Percentiles rank a stretch among this genome's conserved stretches.
Conservation (phyloP, 2,329 filamentous ascomycete genomes). For the Fusarium buharicum region DNA sequence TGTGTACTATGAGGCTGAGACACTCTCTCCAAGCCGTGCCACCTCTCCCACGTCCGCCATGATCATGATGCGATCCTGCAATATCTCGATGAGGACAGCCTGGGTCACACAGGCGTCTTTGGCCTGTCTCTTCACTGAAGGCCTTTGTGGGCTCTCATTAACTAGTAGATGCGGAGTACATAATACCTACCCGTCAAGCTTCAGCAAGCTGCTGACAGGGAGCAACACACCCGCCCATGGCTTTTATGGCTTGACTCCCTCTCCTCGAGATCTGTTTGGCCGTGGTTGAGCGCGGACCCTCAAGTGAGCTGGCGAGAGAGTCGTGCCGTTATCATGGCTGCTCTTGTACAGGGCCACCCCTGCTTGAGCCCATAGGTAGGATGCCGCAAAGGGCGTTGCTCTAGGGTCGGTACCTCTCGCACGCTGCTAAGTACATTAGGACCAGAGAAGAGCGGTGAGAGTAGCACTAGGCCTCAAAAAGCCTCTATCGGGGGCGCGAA, state of each 20-base stretch:
- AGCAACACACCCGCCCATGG: slow-evolving; percentile 37
- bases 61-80: slow-evolving; percentile 43
- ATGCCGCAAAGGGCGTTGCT: slow-evolving; percentile 40
- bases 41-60: slow-evolving; percentile 25
- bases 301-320: slow-evolving; percentile 45
- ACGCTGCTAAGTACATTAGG: slow-evolving; percentile 38
- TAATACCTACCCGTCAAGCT: slow-evolving; percentile 30
- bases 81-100: slow-evolving; percentile 40
- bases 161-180: slow-evolving; percentile 44
- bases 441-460: slow-evolving; percentile 44
- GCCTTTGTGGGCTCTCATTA: slow-evolving; percentile 38
- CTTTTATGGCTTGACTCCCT: slow-evolving; percentile 40
- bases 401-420: slow-evolving; percentile 38
- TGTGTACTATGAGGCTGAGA: slow-evolving; percentile 15
- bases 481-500: slow-evolving; percentile 36
- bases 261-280: slow-evolving; percentile 45
- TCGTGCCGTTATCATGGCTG: slow-evolving; percentile 43
- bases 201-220: slow-evolving; percentile 40
- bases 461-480: slow-evolving; percentile 44
- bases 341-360: slow-evolving; percentile 29
- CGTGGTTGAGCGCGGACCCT: slow-evolving; percentile 33
- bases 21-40: slow-evolving; percentile 14
- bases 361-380: slow-evolving; percentile 25
- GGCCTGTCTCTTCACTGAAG: slow-evolving; percentile 33
- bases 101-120: slow-evolving; percentile 36